Evolutionary conservation across 2,329 filamentous ascomycete species (phyloP), one percentile per base, ranked within the genome.

Genomic region (Fragosphaeria purpurea): DNA sequence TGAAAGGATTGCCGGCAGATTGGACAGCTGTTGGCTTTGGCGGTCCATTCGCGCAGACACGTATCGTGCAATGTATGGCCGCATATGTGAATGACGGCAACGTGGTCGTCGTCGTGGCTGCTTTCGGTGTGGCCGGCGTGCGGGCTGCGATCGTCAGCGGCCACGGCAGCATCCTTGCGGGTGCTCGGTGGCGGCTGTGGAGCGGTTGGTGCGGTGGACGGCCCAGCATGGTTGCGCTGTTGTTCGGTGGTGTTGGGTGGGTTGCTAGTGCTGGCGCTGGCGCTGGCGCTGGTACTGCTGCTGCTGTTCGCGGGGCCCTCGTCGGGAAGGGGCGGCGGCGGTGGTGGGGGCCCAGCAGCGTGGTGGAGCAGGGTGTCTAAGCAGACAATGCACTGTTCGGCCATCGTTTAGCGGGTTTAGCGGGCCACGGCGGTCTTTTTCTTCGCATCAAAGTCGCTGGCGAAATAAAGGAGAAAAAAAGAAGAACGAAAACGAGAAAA

Each of bases 11-110:
- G 86, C 59, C 93, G 86, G 70, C 93, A 98, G 67, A 98, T 95
- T 44, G 93, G 93, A 67, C 93, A 98, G 65, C 90, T 96, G 69
- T 97, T 98, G 56, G 93, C 91, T 66, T 94, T 86, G 69, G 94
- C 88, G 44, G 91, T 88, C 93, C 93, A 98, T 59, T 89, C 88
- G 60, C 86, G 85, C 59, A 98, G 77, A 67, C 93, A 98, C 48
- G 85, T 82, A 70, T 98, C 85, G 70, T 98, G 93, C 59, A 98
- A 75, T 59, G 90, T 79, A 73, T 98, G 94, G 52, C 88, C 86
- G 68, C 93, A 98, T 44, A 88, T 84, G 53, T 82, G 73, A 46
- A 84, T 77, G 50, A 76, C 68, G 41, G 81, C 80, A 54, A 83
- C 74, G 53, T 70, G 67, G 57, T 72, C 66, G 59, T 69, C 60